Evolutionary conservation across 2,329 filamentous ascomycete genomes (phyloP).

Genomic region (Aspergillus amoenus): DNA sequence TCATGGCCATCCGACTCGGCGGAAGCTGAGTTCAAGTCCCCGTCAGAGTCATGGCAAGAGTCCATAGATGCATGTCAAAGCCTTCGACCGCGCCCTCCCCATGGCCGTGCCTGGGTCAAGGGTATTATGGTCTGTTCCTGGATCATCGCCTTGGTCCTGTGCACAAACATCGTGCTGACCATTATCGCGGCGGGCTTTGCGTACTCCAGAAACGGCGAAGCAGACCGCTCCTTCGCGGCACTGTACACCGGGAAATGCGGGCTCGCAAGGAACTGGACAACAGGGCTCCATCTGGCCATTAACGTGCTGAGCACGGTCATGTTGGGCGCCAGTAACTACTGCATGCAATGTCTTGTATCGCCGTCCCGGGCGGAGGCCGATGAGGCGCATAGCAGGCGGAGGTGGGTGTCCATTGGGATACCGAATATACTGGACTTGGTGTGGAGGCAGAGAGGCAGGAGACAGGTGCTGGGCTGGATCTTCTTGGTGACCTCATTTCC

Average conservation of each 20-base stretch:
- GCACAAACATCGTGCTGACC: slow-evolving; percentile 11
- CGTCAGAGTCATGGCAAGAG: background rate
- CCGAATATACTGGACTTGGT: slow-evolving; percentile 3
- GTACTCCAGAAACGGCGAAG: background rate
- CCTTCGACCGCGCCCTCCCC: background rate
- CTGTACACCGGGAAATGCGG: slow-evolving; percentile 15
- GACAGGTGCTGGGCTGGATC: background rate
- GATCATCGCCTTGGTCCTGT: background rate
- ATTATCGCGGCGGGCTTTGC: slow-evolving; percentile 10
- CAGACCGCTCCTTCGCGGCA: background rate
- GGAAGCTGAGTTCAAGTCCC: background rate
- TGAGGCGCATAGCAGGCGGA: slow-evolving; percentile 42
- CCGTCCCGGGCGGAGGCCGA: slow-evolving; percentile 53
- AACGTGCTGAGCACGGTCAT: slow-evolving; percentile 49
- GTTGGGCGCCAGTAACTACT: slow-evolving; percentile 51
- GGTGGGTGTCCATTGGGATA: slow-evolving; percentile 47
- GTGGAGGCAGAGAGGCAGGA: background rate
- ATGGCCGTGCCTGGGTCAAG: slow-evolving; percentile 8
- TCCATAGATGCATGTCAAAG: background rate
- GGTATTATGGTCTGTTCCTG: slow-evolving; percentile 9
- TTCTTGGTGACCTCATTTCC: slow-evolving; percentile 1
- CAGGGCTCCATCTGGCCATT: slow-evolving; percentile 46
- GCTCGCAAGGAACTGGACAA: slow-evolving; percentile 10
- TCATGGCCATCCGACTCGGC: background rate
- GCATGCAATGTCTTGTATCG: slow-evolving; percentile 53